A percentile compares a stretch with the other conserved stretches of the same genome.
These are phyloP conservation scores for Pleurozium schreberi DNA, from an alignment of 225 moss, liverwort and hornwort genomes.

Conservation along the genomic window DNA sequence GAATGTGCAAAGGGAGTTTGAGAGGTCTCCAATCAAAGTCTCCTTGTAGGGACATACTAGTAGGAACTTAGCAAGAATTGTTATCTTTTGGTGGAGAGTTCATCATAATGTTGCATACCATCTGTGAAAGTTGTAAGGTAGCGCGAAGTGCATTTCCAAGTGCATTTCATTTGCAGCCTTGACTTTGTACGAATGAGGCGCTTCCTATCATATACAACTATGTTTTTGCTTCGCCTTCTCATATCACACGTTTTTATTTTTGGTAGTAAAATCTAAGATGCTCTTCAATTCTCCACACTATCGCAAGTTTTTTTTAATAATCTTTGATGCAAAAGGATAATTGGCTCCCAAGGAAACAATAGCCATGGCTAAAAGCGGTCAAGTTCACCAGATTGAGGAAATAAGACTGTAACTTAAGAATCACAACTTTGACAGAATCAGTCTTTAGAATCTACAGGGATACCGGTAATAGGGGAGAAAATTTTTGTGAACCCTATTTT, in stretches of 20 bases:
- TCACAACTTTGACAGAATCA: neutral
- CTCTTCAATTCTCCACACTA: neutral
- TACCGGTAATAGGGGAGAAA: too few relatives aligned
- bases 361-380: neutral
- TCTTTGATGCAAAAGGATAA: neutral
- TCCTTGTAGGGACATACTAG: neutral
- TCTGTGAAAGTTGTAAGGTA: neutral
- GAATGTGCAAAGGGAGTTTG: constrained; percentile 30
- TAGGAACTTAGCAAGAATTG: neutral
- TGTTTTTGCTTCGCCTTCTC: neutral
- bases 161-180: neutral
- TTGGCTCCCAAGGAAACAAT: neutral
- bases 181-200: neutral
- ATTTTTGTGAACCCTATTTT: too few relatives aligned
- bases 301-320: neutral
- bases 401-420: neutral
- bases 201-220: too few relatives aligned
- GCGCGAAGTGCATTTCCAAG: neutral
- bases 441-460: too few relatives aligned
- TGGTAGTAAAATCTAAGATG: neutral
- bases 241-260: neutral
- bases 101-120: neutral
- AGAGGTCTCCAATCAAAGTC: constrained; percentile 18
- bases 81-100: neutral
- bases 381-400: neutral